Evolutionary conservation across 805 yeast genomes (phyloP).

Genomic region (Pichia heedii): DNA sequence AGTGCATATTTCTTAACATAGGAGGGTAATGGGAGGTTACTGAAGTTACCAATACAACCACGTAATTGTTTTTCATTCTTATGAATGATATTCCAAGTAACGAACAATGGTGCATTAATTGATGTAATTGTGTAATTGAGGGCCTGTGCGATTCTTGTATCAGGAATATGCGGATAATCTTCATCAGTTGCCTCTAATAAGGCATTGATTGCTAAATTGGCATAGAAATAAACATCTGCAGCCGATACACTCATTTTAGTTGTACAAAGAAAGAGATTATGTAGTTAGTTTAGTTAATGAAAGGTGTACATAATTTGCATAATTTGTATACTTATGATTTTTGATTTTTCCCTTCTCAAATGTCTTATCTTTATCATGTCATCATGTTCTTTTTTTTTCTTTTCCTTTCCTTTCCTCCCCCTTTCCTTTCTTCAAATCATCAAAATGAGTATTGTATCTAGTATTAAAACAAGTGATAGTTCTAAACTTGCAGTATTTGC

Average conservation of each 20-base stretch:
- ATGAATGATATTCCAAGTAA: conserved; percentile 67
- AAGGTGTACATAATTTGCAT: no score
- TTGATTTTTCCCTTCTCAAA: no score
- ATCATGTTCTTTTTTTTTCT: no score
- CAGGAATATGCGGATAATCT: not conserved
- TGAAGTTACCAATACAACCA: conserved; percentile 93
- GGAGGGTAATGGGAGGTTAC: conserved; percentile 37
- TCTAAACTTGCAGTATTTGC: conserved; percentile 49
- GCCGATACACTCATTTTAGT: not conserved
- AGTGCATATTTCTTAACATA: conserved; percentile 61
- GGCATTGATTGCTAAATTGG: conserved; percentile 1
- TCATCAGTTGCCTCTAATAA: not conserved
- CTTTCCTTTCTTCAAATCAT: not conserved
- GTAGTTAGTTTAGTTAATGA: no score
- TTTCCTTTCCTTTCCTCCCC: not conserved
- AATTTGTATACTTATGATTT: no score
- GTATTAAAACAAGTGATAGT: conserved; percentile 23
- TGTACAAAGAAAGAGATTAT: no score
- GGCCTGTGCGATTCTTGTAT: not conserved
- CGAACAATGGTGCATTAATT: conserved; percentile 56
- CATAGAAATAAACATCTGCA: not conserved
- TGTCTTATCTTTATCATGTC: no score
- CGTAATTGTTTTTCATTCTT: conserved; percentile 37
- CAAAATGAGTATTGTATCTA: not conserved
- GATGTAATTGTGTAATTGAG: not conserved